Evolutionary conservation across 176 grass and related monocot genomes (phyloP).

Genomic region (Echinochloa phyllopogon): DNA sequence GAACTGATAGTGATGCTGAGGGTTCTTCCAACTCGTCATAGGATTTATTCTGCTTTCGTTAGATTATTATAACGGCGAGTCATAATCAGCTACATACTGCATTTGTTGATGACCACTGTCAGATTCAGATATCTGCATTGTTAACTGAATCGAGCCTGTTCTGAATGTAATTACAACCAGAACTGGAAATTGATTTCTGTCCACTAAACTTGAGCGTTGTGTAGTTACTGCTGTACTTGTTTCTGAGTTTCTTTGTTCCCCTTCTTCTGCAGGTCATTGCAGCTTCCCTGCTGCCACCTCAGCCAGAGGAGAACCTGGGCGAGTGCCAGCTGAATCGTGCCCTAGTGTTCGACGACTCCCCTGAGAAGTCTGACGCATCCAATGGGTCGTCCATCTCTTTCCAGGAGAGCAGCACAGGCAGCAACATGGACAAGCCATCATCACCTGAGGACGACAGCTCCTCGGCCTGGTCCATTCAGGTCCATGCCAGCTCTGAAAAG

Average conservation of each 20-base stretch:
- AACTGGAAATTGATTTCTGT: not conserved
- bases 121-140: not conserved
- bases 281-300: constrained; percentile 21
- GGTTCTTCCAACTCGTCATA: not conserved
- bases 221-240: not conserved
- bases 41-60: not conserved
- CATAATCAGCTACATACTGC: not conserved
- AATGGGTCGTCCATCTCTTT: constrained; percentile 36
- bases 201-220: not conserved
- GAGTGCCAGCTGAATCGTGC: constrained; percentile 59
- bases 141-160: not conserved
- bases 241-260: not conserved
- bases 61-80: not conserved
- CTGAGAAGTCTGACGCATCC: constrained; percentile 53
- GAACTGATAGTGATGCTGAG: no score
- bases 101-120: not conserved
- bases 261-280: constrained; percentile 33
- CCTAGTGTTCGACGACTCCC: constrained; percentile 86
- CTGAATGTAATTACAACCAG: not conserved
- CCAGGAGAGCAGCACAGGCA: constrained; percentile 40
- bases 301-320: constrained; percentile 22
- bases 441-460: constrained; percentile 65
- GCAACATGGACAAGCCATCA: constrained; percentile 7
- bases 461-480: constrained; percentile 75
- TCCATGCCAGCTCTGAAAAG: constrained; percentile 64